These are phyloP conservation scores for Eimeria falciformis DNA, from an alignment of 169 alveolate species.

Conservation along the genomic window DNA sequence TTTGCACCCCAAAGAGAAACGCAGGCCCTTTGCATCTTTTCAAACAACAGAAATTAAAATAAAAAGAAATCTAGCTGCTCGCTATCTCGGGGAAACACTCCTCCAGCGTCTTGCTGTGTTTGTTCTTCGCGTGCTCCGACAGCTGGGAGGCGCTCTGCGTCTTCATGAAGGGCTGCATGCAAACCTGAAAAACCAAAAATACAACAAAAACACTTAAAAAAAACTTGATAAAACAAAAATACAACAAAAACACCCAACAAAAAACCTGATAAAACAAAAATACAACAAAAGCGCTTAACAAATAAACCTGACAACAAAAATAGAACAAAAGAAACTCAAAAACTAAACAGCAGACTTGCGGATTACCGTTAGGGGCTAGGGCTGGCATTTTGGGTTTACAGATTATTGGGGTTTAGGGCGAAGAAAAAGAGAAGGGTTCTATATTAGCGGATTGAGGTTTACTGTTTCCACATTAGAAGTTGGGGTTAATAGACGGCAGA, in stretches of 20 bases:
- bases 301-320: neutral
- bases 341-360: neutral
- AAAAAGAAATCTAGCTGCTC: neutral
- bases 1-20: too few relatives aligned
- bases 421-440: too few relatives aligned
- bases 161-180: slow-evolving; percentile 79
- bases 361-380: neutral
- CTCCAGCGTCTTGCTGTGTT: slow-evolving; percentile 60
- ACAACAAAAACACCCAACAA: neutral
- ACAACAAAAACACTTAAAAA: neutral
- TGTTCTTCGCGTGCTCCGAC: slow-evolving; percentile 75
- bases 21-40: too few relatives aligned
- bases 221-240: neutral
- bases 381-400: too few relatives aligned
- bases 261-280: neutral
- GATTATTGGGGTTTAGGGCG: too few relatives aligned
- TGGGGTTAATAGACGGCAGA: too few relatives aligned
- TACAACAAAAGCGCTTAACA: neutral
- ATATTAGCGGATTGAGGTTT: too few relatives aligned
- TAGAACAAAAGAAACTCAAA: neutral
- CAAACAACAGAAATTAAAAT: too few relatives aligned
- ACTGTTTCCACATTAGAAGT: too few relatives aligned
- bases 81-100: slow-evolving; percentile 75
- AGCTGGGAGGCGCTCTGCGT: slow-evolving; percentile 76
- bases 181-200: slow-evolving; percentile 28